Percentiles rank a stretch among this genome's conserved stretches.
Evolutionary conservation across 2,329 filamentous ascomycete species (phyloP).

Genomic region (Xylariomycetidae sp.): DNA sequence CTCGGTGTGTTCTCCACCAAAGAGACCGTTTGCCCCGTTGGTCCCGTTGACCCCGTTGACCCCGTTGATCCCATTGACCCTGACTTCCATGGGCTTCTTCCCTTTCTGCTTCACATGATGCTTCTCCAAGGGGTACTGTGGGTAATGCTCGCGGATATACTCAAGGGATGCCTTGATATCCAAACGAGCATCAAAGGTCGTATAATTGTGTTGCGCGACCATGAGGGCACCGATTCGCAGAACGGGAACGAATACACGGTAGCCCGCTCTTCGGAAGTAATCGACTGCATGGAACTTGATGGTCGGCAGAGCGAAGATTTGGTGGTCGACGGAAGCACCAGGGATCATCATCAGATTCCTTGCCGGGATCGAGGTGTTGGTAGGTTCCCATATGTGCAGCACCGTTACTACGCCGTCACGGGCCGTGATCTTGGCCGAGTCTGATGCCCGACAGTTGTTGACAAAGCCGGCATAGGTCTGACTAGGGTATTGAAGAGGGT

Average conservation of each 20-base stretch:
- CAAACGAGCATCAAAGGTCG: constrained; percentile 53
- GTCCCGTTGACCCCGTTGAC: too few relatives aligned
- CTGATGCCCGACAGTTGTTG: constrained; percentile 42
- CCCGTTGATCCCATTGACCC: too few relatives aligned
- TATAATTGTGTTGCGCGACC: constrained; percentile 46
- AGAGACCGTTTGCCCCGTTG: too few relatives aligned
- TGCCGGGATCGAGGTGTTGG: constrained; percentile 28
- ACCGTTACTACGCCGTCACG: constrained; percentile 45
- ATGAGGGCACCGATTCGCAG: constrained; percentile 51
- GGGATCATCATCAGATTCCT: constrained; percentile 56
- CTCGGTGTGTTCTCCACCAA: too few relatives aligned
- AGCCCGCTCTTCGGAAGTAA: constrained; percentile 55
- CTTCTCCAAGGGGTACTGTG: constrained; percentile 12
- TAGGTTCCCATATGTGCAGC: constrained; percentile 53
- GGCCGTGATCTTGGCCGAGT: constrained; percentile 41
- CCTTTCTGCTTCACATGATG: too few relatives aligned
- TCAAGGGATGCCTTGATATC: constrained; percentile 52
- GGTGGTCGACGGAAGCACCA: constrained; percentile 56
- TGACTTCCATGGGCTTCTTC: too few relatives aligned
- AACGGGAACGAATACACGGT: constrained; percentile 52
- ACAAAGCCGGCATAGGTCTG: constrained; percentile 42
- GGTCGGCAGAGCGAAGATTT: constrained; percentile 57
- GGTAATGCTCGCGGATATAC: constrained; percentile 39
- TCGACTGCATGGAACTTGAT: constrained; percentile 59
- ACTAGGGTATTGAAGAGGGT: constrained; percentile 48